Conservation (phyloP, 1,139 yeast genomes). For the Tardiomyces depauwii region DNA sequence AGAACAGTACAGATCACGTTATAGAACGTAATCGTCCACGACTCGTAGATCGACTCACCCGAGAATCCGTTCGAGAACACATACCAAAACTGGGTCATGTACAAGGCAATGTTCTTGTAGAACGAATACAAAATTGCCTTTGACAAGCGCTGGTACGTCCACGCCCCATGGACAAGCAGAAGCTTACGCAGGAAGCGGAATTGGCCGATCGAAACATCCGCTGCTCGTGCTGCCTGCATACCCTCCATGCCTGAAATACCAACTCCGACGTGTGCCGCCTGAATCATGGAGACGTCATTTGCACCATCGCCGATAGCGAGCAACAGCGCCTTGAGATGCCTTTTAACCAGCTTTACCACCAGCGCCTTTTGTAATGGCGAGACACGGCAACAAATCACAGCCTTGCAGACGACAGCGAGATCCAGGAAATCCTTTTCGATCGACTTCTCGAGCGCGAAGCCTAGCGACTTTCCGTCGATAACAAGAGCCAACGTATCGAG, state of each 20-base stretch:
- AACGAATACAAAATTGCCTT: conserved; percentile 89
- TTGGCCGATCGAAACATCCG: conserved; percentile 95
- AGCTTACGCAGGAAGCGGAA: conserved; percentile 76
- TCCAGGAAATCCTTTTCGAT: conserved; percentile 70
- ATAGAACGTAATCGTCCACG: conserved; percentile 95
- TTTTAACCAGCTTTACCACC: conserved; percentile 85
- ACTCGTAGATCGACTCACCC: conserved; percentile 92
- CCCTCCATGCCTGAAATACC: conserved; percentile 99
- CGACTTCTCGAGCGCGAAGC: conserved; percentile 71
- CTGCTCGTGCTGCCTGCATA: conserved; percentile 97
- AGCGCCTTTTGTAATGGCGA: conserved; percentile 96
- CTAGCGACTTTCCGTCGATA: conserved; percentile 87
- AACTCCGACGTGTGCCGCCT: conserved; percentile 97
- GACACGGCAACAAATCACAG: conserved; percentile 95
- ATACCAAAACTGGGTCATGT: conserved; percentile 98
- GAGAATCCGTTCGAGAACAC: conserved; percentile 87
- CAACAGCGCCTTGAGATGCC: conserved; percentile 57
- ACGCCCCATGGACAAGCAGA: conserved; percentile 87
- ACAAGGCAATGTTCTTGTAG: conserved; percentile 88
- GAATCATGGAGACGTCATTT: conserved; percentile 97
- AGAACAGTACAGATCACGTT: conserved; percentile 91
- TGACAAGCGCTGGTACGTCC: conserved; percentile 94
- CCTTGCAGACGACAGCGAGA: conserved; percentile 79
- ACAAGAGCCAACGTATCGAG: conserved; percentile 77
- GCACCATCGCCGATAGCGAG: conserved; percentile 98